These are phyloP conservation scores for Corinectria fuckeliana DNA, from an alignment of 2,329 filamentous ascomycete genomes.

Conservation along the genomic window DNA sequence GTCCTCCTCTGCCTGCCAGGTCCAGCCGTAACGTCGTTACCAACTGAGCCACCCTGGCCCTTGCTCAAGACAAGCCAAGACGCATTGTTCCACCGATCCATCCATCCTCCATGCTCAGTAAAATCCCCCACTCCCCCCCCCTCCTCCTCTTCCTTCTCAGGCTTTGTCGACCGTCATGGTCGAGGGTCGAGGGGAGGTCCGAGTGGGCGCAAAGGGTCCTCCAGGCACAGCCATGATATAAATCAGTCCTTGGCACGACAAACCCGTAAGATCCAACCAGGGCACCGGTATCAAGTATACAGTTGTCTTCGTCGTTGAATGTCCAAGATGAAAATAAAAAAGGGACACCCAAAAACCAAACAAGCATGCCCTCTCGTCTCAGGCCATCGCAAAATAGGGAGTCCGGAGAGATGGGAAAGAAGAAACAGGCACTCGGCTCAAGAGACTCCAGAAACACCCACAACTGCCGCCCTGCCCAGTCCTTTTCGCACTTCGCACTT, in stretches of 20 bases:
- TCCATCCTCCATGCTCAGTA: constrained; percentile 5
- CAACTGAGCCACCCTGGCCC: constrained; percentile 21
- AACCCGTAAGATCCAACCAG: constrained; percentile 5
- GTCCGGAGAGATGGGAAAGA: constrained; percentile 2
- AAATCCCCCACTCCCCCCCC: constrained; percentile 2
- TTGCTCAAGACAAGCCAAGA: constrained; percentile 22
- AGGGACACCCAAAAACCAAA: constrained; percentile 2
- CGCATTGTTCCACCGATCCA: constrained; percentile 16
- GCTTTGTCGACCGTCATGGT: constrained; percentile 3
- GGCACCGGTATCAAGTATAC: constrained; percentile 6
- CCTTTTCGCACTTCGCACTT: background rate
- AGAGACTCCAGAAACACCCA: constrained; percentile 30
- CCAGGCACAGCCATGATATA: constrained; percentile 4
- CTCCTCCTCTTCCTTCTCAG: background rate
- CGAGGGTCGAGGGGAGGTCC: constrained; percentile 5
- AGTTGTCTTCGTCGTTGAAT: background rate
- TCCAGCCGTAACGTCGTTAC: constrained; percentile 20
- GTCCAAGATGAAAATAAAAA: background rate
- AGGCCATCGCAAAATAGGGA: constrained; percentile 9
- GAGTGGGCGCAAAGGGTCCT: constrained; percentile 2
- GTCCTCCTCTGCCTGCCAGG: constrained; percentile 12
- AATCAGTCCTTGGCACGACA: constrained; percentile 11
- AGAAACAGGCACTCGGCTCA: constrained; percentile 14
- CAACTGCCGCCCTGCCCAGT: constrained; percentile 19
- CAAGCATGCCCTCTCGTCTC: constrained; percentile 9